Conservation (phyloP, 2,329 filamentous ascomycete species). For the Cercospora zeae-maydis region DNA sequence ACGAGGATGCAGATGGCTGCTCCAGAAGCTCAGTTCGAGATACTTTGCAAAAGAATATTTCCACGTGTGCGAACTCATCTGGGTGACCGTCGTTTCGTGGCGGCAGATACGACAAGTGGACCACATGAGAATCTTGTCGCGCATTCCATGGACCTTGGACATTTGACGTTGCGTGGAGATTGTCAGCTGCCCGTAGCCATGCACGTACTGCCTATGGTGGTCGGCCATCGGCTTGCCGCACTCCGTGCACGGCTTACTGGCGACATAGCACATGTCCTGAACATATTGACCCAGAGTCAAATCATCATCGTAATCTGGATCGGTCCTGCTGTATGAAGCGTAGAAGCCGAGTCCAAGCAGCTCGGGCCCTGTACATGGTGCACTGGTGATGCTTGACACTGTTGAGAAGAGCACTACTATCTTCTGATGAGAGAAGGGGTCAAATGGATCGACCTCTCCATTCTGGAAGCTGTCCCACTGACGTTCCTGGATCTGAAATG, state of each 20-base stretch:
- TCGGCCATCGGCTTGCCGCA: conserved; percentile 87
- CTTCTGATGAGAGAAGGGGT: conserved; percentile 93
- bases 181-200: conserved; percentile 89
- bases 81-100: conserved; percentile 80
- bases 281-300: conserved; percentile 94
- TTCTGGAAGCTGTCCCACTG: conserved; percentile 96
- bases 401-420: conserved; percentile 92
- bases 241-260: conserved; percentile 71
- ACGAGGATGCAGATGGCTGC: conserved; percentile 70
- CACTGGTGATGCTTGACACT: conserved; percentile 88
- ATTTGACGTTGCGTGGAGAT: conserved; percentile 79
- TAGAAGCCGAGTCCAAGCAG: conserved; percentile 91
- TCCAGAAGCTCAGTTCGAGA: conserved; percentile 96
- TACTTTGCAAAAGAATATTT: conserved; percentile 99
- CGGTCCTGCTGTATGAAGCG: conserved; percentile 71
- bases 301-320: conserved; percentile 70
- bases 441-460: conserved; percentile 82
- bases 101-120: conserved; percentile 90
- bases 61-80: conserved; percentile 92
- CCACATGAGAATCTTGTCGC: conserved; percentile 91
- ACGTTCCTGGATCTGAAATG: conserved; percentile 88
- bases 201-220: conserved; percentile 94
- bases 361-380: conserved; percentile 87
- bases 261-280: conserved; percentile 77
- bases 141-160: conserved; percentile 60